Base-by-base conservation (phyloP, 345 rosid species). In the Triadica sebifera region DNA sequence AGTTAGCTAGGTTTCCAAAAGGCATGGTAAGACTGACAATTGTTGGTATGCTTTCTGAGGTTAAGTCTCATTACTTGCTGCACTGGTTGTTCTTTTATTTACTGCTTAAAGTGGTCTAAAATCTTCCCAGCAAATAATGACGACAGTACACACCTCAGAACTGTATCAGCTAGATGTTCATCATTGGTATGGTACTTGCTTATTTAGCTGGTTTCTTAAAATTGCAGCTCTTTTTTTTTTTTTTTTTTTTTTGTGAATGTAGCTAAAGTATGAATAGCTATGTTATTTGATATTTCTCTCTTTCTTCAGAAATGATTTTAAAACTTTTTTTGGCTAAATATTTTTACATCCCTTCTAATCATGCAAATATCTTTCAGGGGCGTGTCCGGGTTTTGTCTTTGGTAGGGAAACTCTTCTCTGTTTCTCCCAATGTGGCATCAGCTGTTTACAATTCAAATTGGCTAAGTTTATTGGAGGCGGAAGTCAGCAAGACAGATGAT, bases 381-480 rank as follows among this genome's bases (percentile, higher is more conserved):
- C 97, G 89, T 72, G 89, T 86, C 8, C 93, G 94, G 56, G 83
- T 92, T 65, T 78, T 91, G 56, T 84, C 97, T 65, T 81, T 94
- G 87, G 81, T 94, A 72, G 98, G 92, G 91, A 91, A 89, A 87
- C 84, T 94, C 70, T 94, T 94, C 79, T 88, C 97, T 72, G 71
- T 89, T 77, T 94, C 98, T 78, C 76, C 79, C 62, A 55, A 80
- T 73, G 85, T 92, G 74, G 97, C 98, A 75, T 89, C 90, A 71
- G 83, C 68, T 41, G 71, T 94, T 67, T 74, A 82, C 82, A 83
- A 82, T 60, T 86, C 89, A 62, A 88, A 89, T 78, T 79, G 92
- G 68, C 93, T 94, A 71, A 78, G 79, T 81, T 83, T 92, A 70
- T 79, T 94, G 83, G 97, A 89, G 87, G 91, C 82, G 45, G 97